Conservation (phyloP, 805 yeast genomes). For the Nakazawaea pomicola region DNA sequence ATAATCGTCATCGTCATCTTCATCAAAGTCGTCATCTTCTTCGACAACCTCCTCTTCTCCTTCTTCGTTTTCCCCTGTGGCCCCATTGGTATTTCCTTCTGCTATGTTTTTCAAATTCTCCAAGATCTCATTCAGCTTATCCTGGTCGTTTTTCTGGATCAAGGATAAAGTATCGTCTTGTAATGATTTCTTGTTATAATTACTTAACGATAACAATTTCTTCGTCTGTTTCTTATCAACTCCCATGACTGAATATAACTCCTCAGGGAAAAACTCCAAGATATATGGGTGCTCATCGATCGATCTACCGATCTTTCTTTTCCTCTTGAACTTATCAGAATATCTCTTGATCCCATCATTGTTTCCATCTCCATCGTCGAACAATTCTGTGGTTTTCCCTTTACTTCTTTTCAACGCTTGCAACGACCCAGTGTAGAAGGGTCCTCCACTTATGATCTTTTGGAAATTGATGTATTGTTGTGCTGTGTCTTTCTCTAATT, state of each 20-base stretch:
- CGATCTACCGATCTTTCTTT: constrained; percentile 64
- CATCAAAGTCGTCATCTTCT: constrained; percentile 67
- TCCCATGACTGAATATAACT: constrained; percentile 69
- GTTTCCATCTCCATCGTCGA: constrained; percentile 35
- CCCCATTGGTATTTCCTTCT: constrained; percentile 32
- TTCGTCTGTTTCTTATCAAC: constrained; percentile 48
- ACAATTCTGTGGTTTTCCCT: constrained; percentile 20
- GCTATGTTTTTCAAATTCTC: constrained; percentile 29
- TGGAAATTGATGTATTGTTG: constrained; percentile 51
- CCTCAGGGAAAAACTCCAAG: constrained; percentile 69
- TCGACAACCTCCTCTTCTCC: constrained; percentile 38
- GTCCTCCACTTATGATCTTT: constrained; percentile 54
- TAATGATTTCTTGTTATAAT: constrained; percentile 26
- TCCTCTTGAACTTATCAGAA: constrained; percentile 73
- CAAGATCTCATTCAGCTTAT: constrained; percentile 23
- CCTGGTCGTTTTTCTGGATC: constrained; percentile 16
- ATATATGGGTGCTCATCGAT: constrained; percentile 76
- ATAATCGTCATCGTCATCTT: constrained; percentile 73
- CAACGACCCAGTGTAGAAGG: constrained; percentile 59
- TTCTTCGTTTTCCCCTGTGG: constrained; percentile 33
- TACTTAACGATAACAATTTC: constrained; percentile 37
- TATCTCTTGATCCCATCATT: constrained; percentile 77
- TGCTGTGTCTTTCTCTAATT: constrained; percentile 46
- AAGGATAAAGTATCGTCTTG: constrained; percentile 7
- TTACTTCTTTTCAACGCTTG: constrained; percentile 19